These are phyloP conservation scores for Pseudozyma sp. DNA, from an alignment of 1,284 basidiomycete genomes.

Conservation along the genomic window DNA sequence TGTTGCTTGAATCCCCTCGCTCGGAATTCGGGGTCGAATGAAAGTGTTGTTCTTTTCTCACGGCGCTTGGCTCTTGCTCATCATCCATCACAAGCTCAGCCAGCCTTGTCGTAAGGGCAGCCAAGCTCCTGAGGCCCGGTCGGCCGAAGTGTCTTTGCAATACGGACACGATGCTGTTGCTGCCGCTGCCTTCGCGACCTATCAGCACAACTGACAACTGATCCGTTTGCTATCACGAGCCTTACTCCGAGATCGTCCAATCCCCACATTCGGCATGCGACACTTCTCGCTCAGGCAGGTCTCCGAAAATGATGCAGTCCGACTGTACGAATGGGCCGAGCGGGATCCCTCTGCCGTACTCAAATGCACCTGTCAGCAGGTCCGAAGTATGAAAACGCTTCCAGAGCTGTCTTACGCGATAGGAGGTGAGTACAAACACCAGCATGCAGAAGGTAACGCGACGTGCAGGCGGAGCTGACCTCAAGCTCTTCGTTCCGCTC, in stretches of 20 bases:
- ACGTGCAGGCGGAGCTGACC: too few relatives aligned
- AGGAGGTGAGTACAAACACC: slow-evolving; percentile 17
- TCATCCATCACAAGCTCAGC: too few relatives aligned
- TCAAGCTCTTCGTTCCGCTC: background rate
- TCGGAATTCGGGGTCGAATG: too few relatives aligned
- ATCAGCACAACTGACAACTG: background rate
- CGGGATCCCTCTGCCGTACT: slow-evolving; percentile 16
- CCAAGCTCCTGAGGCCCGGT: too few relatives aligned
- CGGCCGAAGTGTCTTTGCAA: too few relatives aligned
- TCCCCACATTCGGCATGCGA: slow-evolving; percentile 13
- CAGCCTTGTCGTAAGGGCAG: too few relatives aligned
- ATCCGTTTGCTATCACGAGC: background rate
- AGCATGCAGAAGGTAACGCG: background rate
- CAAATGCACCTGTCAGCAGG: slow-evolving; percentile 37
- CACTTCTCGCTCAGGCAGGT: slow-evolving; percentile 5
- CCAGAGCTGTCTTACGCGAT: slow-evolving; percentile 26
- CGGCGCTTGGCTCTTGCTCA: too few relatives aligned
- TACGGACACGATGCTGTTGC: too few relatives aligned
- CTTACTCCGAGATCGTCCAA: background rate
- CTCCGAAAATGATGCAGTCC: slow-evolving; percentile 28
- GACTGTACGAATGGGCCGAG: slow-evolving; percentile 39
- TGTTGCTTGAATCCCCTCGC: too few relatives aligned
- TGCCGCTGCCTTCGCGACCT: too few relatives aligned
- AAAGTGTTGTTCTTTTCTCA: too few relatives aligned
- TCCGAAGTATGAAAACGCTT: slow-evolving; percentile 15